phyloP scores from a whole-genome alignment of 495 filamentous ascomycete genomes.

The Hypomontagnella monticulosa region DNA sequence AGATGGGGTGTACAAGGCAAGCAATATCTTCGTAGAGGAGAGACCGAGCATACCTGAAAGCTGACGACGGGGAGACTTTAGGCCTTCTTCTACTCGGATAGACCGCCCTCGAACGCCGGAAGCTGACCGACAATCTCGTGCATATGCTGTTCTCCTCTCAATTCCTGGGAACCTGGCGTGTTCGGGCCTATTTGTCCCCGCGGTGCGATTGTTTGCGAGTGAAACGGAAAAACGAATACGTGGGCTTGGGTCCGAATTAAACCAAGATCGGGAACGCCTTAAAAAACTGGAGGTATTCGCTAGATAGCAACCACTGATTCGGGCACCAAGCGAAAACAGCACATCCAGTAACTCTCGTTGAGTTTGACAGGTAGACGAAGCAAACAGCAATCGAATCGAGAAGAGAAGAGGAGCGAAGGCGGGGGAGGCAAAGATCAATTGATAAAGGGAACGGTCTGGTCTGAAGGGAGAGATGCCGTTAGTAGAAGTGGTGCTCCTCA shows the following conservation, averaged over 20 bases:
- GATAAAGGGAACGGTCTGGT: conserved; percentile 1
- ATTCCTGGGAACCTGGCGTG: conserved; percentile 22
- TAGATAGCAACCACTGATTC: conserved; percentile 26
- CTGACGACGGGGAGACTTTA: conserved; percentile 19
- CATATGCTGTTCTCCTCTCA: conserved; percentile 38
- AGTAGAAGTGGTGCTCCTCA: conserved; percentile 10
- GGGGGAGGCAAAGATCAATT: conserved; percentile 3
- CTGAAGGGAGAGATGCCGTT: not conserved
- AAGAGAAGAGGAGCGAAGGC: not conserved
- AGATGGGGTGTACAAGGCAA: conserved; percentile 11
- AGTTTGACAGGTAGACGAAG: conserved; percentile 10
- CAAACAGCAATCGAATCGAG: conserved; percentile 22
- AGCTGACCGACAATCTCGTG: conserved; percentile 42
- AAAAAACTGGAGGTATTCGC: conserved; percentile 19
- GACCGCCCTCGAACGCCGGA: conserved; percentile 32
- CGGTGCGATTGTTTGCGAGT: conserved; percentile 28
- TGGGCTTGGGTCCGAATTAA: conserved; percentile 34
- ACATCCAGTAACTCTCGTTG: conserved; percentile 6
- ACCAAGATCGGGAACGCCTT: conserved; percentile 32
- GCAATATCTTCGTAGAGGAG: conserved; percentile 17
- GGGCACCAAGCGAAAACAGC: conserved; percentile 9
- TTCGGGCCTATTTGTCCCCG: conserved; percentile 39
- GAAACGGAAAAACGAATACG: conserved; percentile 23
- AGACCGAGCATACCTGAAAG: conserved; percentile 38
- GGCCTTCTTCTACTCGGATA: conserved; percentile 27